Conservation (phyloP, 2,329 filamentous ascomycete genomes). For the Exophiala calicioides region DNA sequence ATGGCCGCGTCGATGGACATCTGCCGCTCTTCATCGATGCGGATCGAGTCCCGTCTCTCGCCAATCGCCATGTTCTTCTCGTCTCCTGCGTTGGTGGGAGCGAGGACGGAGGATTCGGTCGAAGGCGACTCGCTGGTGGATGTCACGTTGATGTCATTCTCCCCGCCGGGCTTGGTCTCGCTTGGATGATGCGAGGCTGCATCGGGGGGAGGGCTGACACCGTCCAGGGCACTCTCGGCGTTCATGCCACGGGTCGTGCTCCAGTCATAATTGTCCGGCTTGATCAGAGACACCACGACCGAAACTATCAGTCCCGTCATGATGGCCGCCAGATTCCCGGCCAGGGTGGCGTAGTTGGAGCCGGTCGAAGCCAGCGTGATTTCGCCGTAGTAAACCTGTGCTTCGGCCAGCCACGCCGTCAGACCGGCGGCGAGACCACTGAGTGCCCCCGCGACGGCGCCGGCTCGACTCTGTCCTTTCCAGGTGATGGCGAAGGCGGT, state of each 20-base stretch:
- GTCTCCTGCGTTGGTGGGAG: constrained; percentile 2
- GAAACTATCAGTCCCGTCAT: constrained; percentile 74
- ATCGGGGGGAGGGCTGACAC: constrained; percentile 3
- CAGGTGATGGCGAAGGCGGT: constrained; percentile 78
- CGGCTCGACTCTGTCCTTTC: constrained; percentile 72
- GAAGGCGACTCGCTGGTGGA: constrained; percentile 9
- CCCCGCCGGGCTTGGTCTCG: constrained; percentile 3
- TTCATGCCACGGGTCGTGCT: constrained; percentile 75
- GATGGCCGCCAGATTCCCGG: constrained; percentile 76
- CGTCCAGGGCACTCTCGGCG: constrained; percentile 50
- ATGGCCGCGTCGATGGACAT: constrained; percentile 31
- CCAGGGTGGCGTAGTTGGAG: constrained; percentile 56
- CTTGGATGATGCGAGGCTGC: constrained; percentile 5
- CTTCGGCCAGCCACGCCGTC: constrained; percentile 75
- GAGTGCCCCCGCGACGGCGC: constrained; percentile 41
- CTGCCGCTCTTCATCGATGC: constrained; percentile 32
- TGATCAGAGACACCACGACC: constrained; percentile 73
- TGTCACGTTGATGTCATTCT: constrained; percentile 2
- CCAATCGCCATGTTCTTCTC: constrained; percentile 9
- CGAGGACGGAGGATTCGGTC: constrained; percentile 5
- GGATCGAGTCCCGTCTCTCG: constrained; percentile 23
- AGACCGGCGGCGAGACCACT: constrained; percentile 69
- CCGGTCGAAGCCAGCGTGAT: constrained; percentile 73
- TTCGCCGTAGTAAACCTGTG: constrained; percentile 66
- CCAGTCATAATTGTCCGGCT: constrained; percentile 77